Evolutionary conservation across 2,329 filamentous ascomycete species (phyloP), one percentile per base, ranked within the genome.

Genomic region (Stemphylium beticola): DNA sequence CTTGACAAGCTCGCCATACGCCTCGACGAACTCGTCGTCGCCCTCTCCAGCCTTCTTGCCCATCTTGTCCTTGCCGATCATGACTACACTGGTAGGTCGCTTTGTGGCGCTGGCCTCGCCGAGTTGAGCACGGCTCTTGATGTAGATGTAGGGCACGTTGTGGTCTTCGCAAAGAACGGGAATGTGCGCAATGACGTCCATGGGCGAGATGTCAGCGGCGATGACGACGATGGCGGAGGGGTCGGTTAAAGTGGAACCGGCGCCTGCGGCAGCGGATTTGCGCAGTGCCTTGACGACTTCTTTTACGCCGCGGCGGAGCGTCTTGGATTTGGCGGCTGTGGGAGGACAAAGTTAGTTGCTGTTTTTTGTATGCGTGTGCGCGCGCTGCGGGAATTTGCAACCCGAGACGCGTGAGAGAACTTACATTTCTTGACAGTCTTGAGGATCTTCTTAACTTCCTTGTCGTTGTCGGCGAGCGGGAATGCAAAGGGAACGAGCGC

Each of bases 81-180:
- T 96, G 68, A 97, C 92, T 50, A 99, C 95, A 76, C 90, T 96
- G 32, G 95, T 99, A 45, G 95, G 95, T 61, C 95, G 84, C 87
- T 98, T 99, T 44, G 95, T 99, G 77, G 89, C 90, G 57, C 93
- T 93, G 3, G 95, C 93, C 66, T 91, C 91, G 72, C 95, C 95
- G 53, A 99, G 87, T 81, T 98, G 93, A 58, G 92, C 93, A 68
- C 95, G 89, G 71, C 90, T 96, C 57, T 88, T 87, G 68, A 99
- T 91, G 78, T 96, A 99, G 77, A 99, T 87, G 81, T 98, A 99
- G 31, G 95, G 95, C 57, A 97, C 91, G 78, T 91, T 91, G 84
- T 97, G 93, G 80, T 98, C 93, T 81, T 99, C 95, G 84, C 95
- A 98, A 54, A 98, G 88, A 53, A 99, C 91, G 69, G 95, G 95